Evolutionary conservation across 2,329 filamentous ascomycete genomes (phyloP).

Genomic region (Neopestalotiopsis rosae): DNA sequence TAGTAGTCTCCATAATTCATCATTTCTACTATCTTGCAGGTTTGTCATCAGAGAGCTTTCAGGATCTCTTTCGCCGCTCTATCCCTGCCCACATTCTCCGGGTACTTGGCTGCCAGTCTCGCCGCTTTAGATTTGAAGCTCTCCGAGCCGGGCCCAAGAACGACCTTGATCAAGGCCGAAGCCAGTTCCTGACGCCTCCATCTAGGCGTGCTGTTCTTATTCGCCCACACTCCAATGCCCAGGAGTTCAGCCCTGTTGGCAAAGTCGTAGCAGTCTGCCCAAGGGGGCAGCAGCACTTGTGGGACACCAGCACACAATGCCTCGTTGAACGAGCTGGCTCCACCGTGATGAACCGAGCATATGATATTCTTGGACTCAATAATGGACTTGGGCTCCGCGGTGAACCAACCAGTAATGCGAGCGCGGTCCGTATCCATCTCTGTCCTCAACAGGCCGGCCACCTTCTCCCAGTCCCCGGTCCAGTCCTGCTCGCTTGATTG

Average conservation of each 20-base stretch:
- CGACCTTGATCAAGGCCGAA: no score
- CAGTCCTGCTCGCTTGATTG: no score
- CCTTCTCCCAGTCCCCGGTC: neutral
- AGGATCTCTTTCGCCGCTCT: no score
- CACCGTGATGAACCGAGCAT: no score
- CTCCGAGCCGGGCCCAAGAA: no score
- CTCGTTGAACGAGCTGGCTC: constrained; percentile 21
- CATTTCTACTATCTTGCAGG: no score
- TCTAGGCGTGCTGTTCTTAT: neutral
- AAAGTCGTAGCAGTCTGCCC: constrained; percentile 29
- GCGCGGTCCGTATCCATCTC: constrained; percentile 18
- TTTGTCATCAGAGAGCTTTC: no score
- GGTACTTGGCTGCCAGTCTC: no score
- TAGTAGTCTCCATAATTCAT: accelerated
- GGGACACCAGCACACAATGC: constrained; percentile 31
- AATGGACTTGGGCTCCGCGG: neutral
- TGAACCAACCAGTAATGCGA: neutral
- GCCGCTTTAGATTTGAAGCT: no score
- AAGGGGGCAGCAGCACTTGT: constrained; percentile 26
- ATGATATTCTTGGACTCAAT: constrained; percentile 19
- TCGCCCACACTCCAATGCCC: constrained; percentile 26
- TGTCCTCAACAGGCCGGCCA: constrained; percentile 24
- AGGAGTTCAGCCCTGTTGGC: constrained; percentile 25
- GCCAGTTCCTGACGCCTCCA: no score
- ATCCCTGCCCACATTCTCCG: no score